phyloP scores from a whole-genome alignment of 306 rosid species.

The Inga leiocalycina region DNA sequence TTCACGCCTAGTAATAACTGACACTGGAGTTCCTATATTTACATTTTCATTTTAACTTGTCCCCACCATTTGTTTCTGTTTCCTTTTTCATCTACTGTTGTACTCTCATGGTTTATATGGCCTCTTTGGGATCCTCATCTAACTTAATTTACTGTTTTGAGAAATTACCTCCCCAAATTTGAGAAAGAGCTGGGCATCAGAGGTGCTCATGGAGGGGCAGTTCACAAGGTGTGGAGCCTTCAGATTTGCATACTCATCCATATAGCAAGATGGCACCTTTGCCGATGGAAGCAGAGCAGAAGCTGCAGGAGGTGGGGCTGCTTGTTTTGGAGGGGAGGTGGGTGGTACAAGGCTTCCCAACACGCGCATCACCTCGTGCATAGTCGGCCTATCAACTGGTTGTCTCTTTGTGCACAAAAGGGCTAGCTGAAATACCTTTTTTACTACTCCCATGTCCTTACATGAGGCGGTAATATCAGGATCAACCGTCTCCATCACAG shows the following conservation, averaged over 20 bases:
- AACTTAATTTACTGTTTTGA: slow-evolving; percentile 59
- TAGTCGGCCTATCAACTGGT: slow-evolving; percentile 76
- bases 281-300: slow-evolving; percentile 42
- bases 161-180: slow-evolving; percentile 91
- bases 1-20: neutral
- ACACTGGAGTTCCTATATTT: slow-evolving; percentile 29
- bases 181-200: slow-evolving; percentile 83
- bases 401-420: slow-evolving; percentile 83
- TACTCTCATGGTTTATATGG: slow-evolving; percentile 11
- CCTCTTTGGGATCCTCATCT: neutral
- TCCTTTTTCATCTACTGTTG: neutral
- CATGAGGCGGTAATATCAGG: slow-evolving; percentile 69
- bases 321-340: slow-evolving; percentile 41
- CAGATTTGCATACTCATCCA: slow-evolving; percentile 76
- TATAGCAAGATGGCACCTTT: slow-evolving; percentile 51
- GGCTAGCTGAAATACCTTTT: slow-evolving; percentile 81
- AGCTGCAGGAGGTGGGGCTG: neutral
- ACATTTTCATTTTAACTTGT: slow-evolving; percentile 28
- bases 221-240: slow-evolving; percentile 67
- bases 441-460: slow-evolving; percentile 72
- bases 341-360: slow-evolving; percentile 59
- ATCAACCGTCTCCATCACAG: slow-evolving; percentile 84
- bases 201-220: slow-evolving; percentile 79
- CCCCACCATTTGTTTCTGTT: slow-evolving; percentile 1
- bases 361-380: slow-evolving; percentile 85